Conservation (phyloP, 768 basidiomycete genomes). For the Lactarius akahatsu region DNA sequence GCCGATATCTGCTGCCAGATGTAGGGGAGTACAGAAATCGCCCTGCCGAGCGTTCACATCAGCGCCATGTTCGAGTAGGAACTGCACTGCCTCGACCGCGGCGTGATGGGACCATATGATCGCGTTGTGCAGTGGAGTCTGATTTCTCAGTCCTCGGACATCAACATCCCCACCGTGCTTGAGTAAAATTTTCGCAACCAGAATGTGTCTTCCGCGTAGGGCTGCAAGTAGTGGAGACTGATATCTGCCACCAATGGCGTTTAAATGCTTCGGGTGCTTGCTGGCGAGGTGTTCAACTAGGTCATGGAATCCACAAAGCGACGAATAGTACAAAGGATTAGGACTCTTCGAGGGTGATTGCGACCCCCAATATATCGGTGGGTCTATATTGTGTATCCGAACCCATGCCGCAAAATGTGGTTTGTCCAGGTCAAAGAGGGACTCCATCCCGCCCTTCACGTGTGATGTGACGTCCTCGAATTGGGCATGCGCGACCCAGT, state of each 20-base stretch:
- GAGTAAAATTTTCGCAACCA: background rate
- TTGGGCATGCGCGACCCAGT: too few species aligned
- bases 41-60: too few species aligned
- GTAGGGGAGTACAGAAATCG: too few species aligned
- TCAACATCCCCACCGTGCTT: background rate
- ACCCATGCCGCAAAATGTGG: background rate
- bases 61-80: too few species aligned
- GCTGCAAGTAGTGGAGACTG: background rate
- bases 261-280: background rate
- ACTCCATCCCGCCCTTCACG: background rate
- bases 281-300: background rate
- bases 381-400: background rate
- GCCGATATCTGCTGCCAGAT: too few species aligned
- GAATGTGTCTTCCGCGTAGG: background rate
- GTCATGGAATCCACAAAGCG: background rate
- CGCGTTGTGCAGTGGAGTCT: background rate
- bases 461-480: background rate
- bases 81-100: too few species aligned
- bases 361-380: too few species aligned
- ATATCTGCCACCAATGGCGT: background rate
- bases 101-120: too few species aligned
- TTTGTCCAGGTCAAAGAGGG: background rate
- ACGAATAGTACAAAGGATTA: background rate
- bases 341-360: too few species aligned
- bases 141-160: background rate